A percentile compares a stretch with the other conserved stretches of the same genome.
Evolutionary conservation across 2,329 filamentous ascomycete species (phyloP).

Genomic region (Mycosphaerelloides madeirae): DNA sequence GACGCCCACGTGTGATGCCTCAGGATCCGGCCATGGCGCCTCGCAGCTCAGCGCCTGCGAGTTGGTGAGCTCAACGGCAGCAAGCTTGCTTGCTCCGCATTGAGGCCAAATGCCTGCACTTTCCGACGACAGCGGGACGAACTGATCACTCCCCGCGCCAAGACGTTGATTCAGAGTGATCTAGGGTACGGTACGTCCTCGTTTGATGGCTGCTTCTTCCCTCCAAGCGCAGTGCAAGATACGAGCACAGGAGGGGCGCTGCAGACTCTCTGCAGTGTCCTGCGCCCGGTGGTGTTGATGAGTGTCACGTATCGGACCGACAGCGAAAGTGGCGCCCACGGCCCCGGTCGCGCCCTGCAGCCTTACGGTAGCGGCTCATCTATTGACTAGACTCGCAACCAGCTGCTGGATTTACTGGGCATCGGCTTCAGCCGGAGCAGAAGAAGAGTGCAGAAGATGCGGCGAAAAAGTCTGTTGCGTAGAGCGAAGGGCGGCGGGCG

Average conservation of each 20-base stretch:
- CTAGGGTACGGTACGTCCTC: neutral
- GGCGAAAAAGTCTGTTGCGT: slow-evolving; percentile 2
- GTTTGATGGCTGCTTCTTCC: too few species aligned
- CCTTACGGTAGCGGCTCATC: slow-evolving; percentile 13
- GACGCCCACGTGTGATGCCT: too few species aligned
- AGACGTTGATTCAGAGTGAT: neutral
- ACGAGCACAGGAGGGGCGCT: neutral
- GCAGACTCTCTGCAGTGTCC: neutral
- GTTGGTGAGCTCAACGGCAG: too few species aligned
- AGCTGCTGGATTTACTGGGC: slow-evolving; percentile 3
- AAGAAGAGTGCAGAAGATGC: neutral
- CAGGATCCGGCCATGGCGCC: too few species aligned
- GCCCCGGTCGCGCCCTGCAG: slow-evolving; percentile 6
- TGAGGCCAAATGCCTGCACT: slow-evolving; percentile 6
- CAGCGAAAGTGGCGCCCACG: slow-evolving; percentile 8
- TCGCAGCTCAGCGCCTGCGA: too few species aligned
- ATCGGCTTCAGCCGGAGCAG: slow-evolving; percentile 4
- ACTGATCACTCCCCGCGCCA: neutral
- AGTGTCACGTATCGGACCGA: neutral
- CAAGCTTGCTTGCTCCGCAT: too few species aligned
- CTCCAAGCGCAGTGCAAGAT: too few species aligned
- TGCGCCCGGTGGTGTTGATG: too few species aligned
- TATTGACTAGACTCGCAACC: slow-evolving; percentile 8
- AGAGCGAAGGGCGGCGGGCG: neutral
- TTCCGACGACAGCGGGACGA: slow-evolving; percentile 5